These are phyloP conservation scores for Cordyceps sp. DNA, from an alignment of 2,329 filamentous ascomycete genomes.

Conservation along the genomic window DNA sequence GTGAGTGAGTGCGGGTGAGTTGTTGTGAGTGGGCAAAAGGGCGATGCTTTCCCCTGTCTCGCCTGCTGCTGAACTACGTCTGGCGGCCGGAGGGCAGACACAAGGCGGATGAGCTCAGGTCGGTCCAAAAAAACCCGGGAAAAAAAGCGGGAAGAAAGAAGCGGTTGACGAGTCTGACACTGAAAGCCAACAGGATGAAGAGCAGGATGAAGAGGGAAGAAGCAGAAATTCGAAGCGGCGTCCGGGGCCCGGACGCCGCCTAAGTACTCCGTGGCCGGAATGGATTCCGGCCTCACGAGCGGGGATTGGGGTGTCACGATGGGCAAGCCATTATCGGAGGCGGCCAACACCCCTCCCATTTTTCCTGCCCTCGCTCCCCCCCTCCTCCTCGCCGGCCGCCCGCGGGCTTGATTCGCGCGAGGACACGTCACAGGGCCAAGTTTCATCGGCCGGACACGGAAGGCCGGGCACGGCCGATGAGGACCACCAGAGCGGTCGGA, in stretches of 20 bases:
- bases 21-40: neutral
- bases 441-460: too few species aligned
- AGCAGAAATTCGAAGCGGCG: neutral
- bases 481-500: too few species aligned
- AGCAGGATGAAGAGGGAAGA: neutral
- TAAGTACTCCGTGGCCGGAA: constrained; percentile 34
- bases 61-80: too few species aligned
- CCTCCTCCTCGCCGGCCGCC: too few species aligned
- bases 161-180: neutral
- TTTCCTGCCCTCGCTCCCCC: neutral
- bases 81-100: too few species aligned
- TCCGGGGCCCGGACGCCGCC: constrained; percentile 15
- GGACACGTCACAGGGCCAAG: too few species aligned
- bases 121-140: too few species aligned
- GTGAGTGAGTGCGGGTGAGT: neutral
- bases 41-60: too few species aligned
- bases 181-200: neutral
- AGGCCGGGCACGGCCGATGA: too few species aligned
- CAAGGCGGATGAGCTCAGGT: too few species aligned
- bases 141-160: neutral
- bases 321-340: neutral
- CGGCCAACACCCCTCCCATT: neutral
- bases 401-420: too few species aligned
- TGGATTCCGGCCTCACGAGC: constrained; percentile 24
- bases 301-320: constrained; percentile 7